Base-by-base conservation (phyloP, 2,329 filamentous ascomycete genomes). In the Neopestalotiopsis rosae region DNA sequence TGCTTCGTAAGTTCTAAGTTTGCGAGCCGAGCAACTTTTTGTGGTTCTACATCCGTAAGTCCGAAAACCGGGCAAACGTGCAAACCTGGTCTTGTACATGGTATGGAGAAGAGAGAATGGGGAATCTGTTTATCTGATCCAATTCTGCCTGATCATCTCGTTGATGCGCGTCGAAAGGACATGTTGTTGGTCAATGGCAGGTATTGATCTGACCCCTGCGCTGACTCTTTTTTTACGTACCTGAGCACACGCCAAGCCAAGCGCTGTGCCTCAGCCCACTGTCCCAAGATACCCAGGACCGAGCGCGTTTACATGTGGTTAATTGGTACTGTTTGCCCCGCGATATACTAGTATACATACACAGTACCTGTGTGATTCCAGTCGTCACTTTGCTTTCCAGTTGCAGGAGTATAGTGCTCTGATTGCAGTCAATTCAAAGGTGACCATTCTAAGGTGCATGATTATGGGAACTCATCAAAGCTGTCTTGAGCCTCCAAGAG, bases 121-220 rank as follows among this genome's bases (percentile, higher is more conserved):
- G 34, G 34, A 64, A 67, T 64, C 65, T 69, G 68, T 64, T 67
- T 69, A 69, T 69, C 68, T 56, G 68, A 67, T 69, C 61, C 30
- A 63, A 65, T 10, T 20, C 59, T 62, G 32, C 59, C 57, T 59
- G 49, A 64, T 67, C 34, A 34, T 67, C 34, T 57, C 52, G n/a
- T 14, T 67, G 42, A 24, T 49, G 59, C 65, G 65, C 32, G 65
- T 14, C 10, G 20, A 38, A 61, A 67, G 13, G 32, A 40, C 66
- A 28, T 28, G 13, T 24, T 34, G 59, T 17, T 40, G 59, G n/a
- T 34, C 28, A 38, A 38, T 38, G 34, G 34, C 34, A 38, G 34
- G n/a, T 34, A 32, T 49, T 40, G 17, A 67, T 30, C 58, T 40
- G 57, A 62, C 57, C 66, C 28, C 59, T 34, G 30, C 14, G 28